phyloP scores from a whole-genome alignment of 768 basidiomycete genomes.

The Cytidiella melzeri region DNA sequence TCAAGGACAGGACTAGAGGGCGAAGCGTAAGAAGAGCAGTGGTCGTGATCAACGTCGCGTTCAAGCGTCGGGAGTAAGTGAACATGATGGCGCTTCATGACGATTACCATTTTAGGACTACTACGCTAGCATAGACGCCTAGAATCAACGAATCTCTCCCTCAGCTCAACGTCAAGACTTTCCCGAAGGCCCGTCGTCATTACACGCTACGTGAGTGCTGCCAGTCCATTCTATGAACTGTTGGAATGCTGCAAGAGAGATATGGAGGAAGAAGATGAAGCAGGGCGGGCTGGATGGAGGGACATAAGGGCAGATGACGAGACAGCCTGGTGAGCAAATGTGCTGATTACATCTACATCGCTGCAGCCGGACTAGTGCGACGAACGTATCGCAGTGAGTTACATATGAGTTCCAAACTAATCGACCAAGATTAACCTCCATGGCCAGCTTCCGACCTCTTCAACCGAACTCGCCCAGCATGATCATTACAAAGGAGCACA shows the following conservation, averaged over 20 bases:
- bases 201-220: conserved; percentile 24
- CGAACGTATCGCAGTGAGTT: conserved; percentile 32
- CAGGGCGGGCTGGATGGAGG: conserved; percentile 29
- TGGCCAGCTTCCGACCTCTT: conserved; percentile 26
- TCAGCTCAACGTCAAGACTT: conserved; percentile 33
- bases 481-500: conserved; percentile 96
- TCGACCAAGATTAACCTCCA: not conserved
- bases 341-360: conserved; percentile 19
- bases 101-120: conserved; percentile 3
- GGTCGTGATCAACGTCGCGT: too few relatives aligned
- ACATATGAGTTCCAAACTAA: not conserved
- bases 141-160: conserved; percentile 14
- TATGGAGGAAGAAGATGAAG: conserved; percentile 8
- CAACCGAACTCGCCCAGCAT: conserved; percentile 48
- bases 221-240: conserved; percentile 2
- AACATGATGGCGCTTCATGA: too few relatives aligned
- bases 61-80: too few relatives aligned
- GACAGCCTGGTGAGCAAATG: conserved; percentile 9
- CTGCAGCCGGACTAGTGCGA: conserved; percentile 31
- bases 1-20: too few relatives aligned
- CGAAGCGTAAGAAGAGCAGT: too few relatives aligned
- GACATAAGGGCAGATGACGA: conserved; percentile 24
- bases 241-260: conserved; percentile 3
- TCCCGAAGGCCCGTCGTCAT: conserved; percentile 24
- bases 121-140: conserved; percentile 12